These are phyloP conservation scores for Rutstroemia sp. DNA, from an alignment of 2,329 filamentous ascomycete genomes.

Conservation along the genomic window DNA sequence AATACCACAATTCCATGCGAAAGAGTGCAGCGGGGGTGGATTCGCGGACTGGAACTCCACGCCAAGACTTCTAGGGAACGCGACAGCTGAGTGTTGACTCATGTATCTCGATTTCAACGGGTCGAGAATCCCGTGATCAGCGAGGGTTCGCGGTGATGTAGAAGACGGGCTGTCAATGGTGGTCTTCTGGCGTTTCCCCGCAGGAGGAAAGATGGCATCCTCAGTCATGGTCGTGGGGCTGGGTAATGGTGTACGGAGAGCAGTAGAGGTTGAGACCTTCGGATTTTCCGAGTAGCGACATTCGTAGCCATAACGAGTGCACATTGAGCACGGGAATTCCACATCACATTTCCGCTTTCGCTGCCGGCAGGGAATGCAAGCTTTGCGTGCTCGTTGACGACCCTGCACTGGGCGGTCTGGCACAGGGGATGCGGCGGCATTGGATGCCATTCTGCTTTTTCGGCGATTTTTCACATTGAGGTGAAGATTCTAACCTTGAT, in stretches of 20 bases:
- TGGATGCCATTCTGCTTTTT: neutral
- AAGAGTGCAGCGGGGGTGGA: conserved; percentile 32
- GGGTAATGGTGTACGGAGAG: neutral
- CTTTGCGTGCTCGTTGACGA: conserved; percentile 19
- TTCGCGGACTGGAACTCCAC: conserved; percentile 27
- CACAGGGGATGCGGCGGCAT: conserved; percentile 11
- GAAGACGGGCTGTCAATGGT: neutral
- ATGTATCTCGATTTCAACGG: conserved; percentile 11
- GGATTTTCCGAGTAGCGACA: conserved; percentile 17
- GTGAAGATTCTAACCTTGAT: too few relatives aligned
- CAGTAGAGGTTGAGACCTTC: neutral
- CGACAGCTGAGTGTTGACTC: conserved; percentile 27
- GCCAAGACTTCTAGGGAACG: conserved; percentile 30
- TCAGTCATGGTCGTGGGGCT: neutral
- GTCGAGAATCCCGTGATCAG: conserved; percentile 12
- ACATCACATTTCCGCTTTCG: conserved; percentile 24
- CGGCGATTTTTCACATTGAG: neutral
- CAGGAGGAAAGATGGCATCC: neutral
- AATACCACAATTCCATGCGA: conserved; percentile 31
- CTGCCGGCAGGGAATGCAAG: conserved; percentile 21
- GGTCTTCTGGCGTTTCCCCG: neutral
- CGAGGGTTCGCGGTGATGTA: conserved; percentile 11
- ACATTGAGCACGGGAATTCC: conserved; percentile 21
- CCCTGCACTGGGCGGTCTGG: neutral
- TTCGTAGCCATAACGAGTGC: conserved; percentile 19